These are phyloP conservation scores for Heteromeles arbutifolia DNA, from an alignment of 306 rosid genomes.

Conservation along the genomic window DNA sequence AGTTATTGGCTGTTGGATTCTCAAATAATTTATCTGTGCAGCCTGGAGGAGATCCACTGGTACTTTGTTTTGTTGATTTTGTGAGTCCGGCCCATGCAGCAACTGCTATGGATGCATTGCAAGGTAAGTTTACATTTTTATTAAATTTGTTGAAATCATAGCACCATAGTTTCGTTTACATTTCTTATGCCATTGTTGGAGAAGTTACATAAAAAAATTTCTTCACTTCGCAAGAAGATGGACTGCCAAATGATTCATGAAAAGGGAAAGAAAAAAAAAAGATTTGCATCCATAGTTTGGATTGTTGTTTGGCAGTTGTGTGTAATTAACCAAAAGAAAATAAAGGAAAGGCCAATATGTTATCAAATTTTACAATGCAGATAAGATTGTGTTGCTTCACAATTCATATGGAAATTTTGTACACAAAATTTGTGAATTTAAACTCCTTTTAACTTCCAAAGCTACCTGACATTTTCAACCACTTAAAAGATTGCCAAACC, in stretches of 20 bases:
- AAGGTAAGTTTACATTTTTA: slow-evolving; percentile 53
- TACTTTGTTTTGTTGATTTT: slow-evolving; percentile 95
- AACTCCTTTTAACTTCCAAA: not conserved
- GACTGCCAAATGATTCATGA: not conserved
- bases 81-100: slow-evolving; percentile 96
- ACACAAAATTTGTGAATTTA: not conserved
- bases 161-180: slow-evolving; percentile 9
- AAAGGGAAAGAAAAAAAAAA: not conserved
- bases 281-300: not conserved
- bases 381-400: not conserved
- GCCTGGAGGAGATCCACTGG: slow-evolving; percentile 94
- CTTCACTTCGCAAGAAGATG: not conserved
- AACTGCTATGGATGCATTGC: slow-evolving; percentile 95
- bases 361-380: not conserved
- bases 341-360: not conserved
- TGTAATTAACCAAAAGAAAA: not conserved
- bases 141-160: slow-evolving; percentile 1
- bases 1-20: slow-evolving; percentile 19
- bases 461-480: not conserved
- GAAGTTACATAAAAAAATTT: not conserved
- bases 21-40: slow-evolving; percentile 41
- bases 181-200: slow-evolving; percentile 3
- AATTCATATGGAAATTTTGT: not conserved
- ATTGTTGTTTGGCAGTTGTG: not conserved
- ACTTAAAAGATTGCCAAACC: not conserved